Conservation (phyloP, 192 early-diverging fungal genomes). For the Anaeromyces robustus region DNA sequence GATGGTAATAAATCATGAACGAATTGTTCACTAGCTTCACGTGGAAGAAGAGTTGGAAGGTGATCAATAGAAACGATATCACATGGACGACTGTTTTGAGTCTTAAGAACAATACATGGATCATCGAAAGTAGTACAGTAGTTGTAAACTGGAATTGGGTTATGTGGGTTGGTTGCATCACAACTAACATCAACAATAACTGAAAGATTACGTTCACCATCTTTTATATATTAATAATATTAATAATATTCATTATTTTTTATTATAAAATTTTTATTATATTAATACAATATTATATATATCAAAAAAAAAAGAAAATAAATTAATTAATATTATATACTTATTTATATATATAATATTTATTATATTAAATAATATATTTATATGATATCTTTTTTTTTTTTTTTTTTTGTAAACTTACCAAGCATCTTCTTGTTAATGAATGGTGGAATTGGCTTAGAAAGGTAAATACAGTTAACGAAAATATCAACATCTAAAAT, state of each 20-base stretch:
- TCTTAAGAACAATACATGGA: constrained; percentile 55
- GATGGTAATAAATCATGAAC: constrained; percentile 69
- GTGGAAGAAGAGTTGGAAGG: constrained; percentile 81
- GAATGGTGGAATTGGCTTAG: constrained; percentile 83
- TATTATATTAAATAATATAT: too few relatives aligned
- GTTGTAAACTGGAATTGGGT: constrained; percentile 90
- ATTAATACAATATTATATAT: too few relatives aligned
- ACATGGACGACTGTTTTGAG: constrained; percentile 45
- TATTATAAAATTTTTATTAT: too few relatives aligned
- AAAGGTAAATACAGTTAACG: constrained; percentile 98
- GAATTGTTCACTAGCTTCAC: constrained; percentile 83
- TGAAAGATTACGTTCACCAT: constrained; percentile 43
- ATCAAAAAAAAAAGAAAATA: too few relatives aligned
- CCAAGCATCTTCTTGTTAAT: constrained; percentile 55
- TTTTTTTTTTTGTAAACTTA: not conserved
- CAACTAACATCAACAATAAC: constrained; percentile 89
- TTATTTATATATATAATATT: too few relatives aligned
- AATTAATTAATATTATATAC: constrained; percentile 14
- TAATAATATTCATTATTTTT: too few relatives aligned
- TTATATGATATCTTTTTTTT: too few relatives aligned
- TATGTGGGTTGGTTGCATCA: constrained; percentile 93
- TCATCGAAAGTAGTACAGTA: constrained; percentile 89
- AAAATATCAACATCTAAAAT: constrained; percentile 83
- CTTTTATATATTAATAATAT: too few relatives aligned
- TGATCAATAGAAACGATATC: constrained; percentile 95